Percentiles rank a stretch among this genome's conserved stretches.
Evolutionary conservation across 2,329 filamentous ascomycete species (phyloP).

Genomic region (Aspergillus floridensis): DNA sequence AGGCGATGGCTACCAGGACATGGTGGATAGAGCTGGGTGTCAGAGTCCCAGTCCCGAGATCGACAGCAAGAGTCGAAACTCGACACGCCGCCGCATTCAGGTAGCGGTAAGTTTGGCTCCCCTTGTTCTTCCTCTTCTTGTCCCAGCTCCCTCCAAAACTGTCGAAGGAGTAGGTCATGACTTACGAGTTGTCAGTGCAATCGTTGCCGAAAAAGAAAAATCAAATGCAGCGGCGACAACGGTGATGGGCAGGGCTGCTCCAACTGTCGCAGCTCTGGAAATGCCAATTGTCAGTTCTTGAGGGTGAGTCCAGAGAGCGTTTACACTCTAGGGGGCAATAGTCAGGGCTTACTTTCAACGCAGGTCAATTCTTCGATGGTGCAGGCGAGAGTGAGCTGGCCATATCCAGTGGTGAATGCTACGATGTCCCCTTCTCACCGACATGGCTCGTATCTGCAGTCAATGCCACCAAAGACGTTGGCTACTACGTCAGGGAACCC

Average conservation of each 20-base stretch:
- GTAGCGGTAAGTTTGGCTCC: conserved; percentile 46
- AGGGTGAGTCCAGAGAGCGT: conserved; percentile 54
- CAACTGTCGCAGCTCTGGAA: conserved; percentile 75
- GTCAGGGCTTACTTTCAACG: background rate
- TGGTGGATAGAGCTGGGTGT: conserved; percentile 19
- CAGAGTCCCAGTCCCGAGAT: conserved; percentile 26
- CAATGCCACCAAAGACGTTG: conserved; percentile 13
- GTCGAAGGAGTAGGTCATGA: background rate
- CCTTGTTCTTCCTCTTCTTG: background rate
- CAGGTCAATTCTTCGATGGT: conserved; percentile 37
- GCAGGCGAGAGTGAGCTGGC: conserved; percentile 29
- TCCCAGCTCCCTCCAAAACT: background rate
- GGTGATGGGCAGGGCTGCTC: conserved; percentile 74
- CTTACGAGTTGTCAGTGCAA: conserved; percentile 62
- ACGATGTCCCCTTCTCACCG: conserved; percentile 20
- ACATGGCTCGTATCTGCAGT: conserved; percentile 20
- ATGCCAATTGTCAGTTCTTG: conserved; percentile 68
- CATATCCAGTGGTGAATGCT: conserved; percentile 25
- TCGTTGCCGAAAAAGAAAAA: conserved; percentile 89
- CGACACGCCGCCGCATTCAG: conserved; percentile 51
- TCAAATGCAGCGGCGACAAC: conserved; percentile 84
- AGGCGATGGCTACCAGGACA: conserved; percentile 26
- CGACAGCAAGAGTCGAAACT: conserved; percentile 39
- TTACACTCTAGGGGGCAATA: background rate
- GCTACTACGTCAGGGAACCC: conserved; percentile 17